Evolutionary conservation across 495 filamentous ascomycete genomes (phyloP), one percentile per base, ranked within the genome.

Genomic region (Apiosordaria backusii): DNA sequence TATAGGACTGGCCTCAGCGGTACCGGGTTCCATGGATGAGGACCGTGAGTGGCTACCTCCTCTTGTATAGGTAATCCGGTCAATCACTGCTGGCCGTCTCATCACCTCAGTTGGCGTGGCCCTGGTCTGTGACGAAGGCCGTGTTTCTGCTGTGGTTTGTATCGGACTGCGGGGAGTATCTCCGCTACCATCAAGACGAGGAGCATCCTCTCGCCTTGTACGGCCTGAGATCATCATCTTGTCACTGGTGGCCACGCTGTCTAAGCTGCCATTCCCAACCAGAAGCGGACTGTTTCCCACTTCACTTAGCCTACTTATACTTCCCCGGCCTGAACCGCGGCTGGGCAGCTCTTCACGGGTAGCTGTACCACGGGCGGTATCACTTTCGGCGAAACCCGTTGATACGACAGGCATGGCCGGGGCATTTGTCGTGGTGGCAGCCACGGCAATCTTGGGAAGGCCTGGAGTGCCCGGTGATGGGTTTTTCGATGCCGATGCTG

Each of bases 21-120:
- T 82, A 22, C 83, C 83, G 4, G 80, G 79, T 35, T 86, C 85
- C 57, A 84, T 81, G 3, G 89, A 90, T 5, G 88, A 89, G n/a
- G 85, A 85, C 57, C 87, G 78, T 0, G 88, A 89, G 15, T 80
- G 78, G 22, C 74, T 77, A 60, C 75, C 81, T 2, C 77, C 79
- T 67, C 83, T 78, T 16, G 86, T 81, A 29, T 80, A 79, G 61
- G 81, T 84, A 57, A 89, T 84, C 22, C 83, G 80, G 59, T 85
- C 80, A 67, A 85, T 81, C 15, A 82, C 77, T 40, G 75, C 73
- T 3, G 83, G 82, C 57, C 74, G 75, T 67, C 75, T 74, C 60
- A 71, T 57, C 21, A 64, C 55, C 10, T 80, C 74, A 15, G 65
- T 65, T 7, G 75, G 61, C n/a, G 75, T 27, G 9, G 65, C 21